Percentiles rank a stretch among this genome's conserved stretches.
Conservation (phyloP, 345 rosid species). For the Mangifera indica region DNA sequence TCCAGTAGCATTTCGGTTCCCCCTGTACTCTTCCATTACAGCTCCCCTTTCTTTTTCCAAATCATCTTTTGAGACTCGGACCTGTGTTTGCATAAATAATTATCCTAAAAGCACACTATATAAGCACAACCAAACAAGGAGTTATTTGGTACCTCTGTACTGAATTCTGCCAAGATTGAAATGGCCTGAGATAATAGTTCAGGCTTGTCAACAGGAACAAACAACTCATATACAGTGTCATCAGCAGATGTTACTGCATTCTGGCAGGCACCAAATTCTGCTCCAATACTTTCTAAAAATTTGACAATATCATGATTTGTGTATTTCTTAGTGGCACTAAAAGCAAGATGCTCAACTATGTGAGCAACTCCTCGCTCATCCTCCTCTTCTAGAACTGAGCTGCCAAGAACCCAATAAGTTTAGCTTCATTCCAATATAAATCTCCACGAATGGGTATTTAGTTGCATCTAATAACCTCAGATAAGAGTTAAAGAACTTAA, state of each 20-base stretch:
- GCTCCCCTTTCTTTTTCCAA: constrained; percentile 94
- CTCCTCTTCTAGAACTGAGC: constrained; percentile 98
- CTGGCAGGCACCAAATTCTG: constrained; percentile 95
- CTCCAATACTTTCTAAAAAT: constrained; percentile 90
- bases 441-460: neutral
- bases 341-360: constrained; percentile 92
- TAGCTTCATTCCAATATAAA: constrained; percentile 29
- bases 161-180: constrained; percentile 80
- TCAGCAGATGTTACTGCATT: constrained; percentile 90
- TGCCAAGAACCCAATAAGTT: constrained; percentile 51
- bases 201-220: constrained; percentile 90
- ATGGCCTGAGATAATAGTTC: constrained; percentile 75
- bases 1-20: constrained; percentile 77
- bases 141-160: constrained; percentile 60
- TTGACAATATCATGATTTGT: constrained; percentile 89
- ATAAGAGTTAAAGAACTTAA: neutral
- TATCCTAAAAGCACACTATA: constrained; percentile 7
- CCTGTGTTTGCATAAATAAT: constrained; percentile 35
- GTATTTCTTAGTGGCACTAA: constrained; percentile 78
- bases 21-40: constrained; percentile 90
- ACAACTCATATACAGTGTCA: constrained; percentile 83
- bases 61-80: constrained; percentile 81
- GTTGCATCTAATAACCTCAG: neutral
- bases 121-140: neutral
- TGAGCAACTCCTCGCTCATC: constrained; percentile 95